Base-by-base conservation (phyloP, 108 stramenopile genomes). In the Seminavis robusta region DNA sequence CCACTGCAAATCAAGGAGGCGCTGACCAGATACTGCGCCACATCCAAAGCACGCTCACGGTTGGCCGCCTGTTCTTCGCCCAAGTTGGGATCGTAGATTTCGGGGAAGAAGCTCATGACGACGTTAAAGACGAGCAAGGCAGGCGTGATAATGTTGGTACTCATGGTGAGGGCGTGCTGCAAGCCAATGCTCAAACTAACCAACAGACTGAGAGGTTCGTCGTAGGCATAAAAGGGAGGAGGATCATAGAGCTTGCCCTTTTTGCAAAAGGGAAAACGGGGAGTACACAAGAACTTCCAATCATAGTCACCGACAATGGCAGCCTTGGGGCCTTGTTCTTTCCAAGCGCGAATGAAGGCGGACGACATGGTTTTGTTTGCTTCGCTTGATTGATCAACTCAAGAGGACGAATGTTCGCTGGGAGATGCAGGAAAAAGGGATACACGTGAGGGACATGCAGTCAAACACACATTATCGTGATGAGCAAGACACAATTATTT, bases 91-190 rank as follows among this genome's bases (percentile, higher is more conserved):
- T 54, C 63, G 43, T 56, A 64, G 13, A 16, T 11, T 31, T 56
- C 63, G 32, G 54, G 63, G 46, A 56, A 64, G 55, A 68, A 64
- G 21, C 63, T 59, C 62, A 59, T 59, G 63, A 68, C 72, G 25
- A 32, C 39, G 3, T 57, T 65, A 25, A 66, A 58, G 16, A 77
- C 27, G 25, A 77, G 54, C 19, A 71, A 20, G 16, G 64, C 71
- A 10, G 67, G 61, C 19, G 71, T 72, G 41, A 71, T 66, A 48
- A 73, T 62, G 28, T 61, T 65, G 19, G 66, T 67, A 15, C 55
- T 47, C 74, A 76, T 73, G 5, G 71, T 63, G 32, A 76, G 53
- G 4, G 74, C 66, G 37, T 76, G 74, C 62, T 76, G 66, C 21
- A 61, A 16, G 2, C 36, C 57, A 15, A 56, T 38, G 20, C 36